These are phyloP conservation scores for Plicaturopsis crispa DNA, from an alignment of 768 basidiomycete genomes.

Conservation along the genomic window DNA sequence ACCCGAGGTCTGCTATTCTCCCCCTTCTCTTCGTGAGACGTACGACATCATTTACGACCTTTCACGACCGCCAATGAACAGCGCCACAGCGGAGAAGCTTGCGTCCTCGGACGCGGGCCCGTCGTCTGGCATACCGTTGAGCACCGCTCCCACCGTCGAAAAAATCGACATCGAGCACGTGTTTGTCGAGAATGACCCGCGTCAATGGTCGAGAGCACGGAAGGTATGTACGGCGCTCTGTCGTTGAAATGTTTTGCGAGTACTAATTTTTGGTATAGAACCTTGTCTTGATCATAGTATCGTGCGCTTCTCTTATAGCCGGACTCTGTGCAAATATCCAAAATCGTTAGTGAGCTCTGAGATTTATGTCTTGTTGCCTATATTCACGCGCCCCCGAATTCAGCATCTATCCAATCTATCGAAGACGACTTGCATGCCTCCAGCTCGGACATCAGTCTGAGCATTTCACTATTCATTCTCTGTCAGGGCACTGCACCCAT, in stretches of 20 bases:
- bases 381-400: constrained; percentile 1
- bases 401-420: constrained; percentile 61
- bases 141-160: too few species aligned
- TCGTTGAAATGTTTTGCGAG: neutral
- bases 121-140: too few species aligned
- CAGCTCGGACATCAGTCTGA: constrained; percentile 54
- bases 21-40: too few species aligned
- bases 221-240: constrained; percentile 33
- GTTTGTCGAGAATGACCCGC: constrained; percentile 53
- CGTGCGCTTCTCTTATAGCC: constrained; percentile 48
- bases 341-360: constrained; percentile 39
- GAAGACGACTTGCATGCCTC: constrained; percentile 53
- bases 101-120: too few species aligned
- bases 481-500: constrained; percentile 64
- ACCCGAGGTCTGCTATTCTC: too few species aligned
- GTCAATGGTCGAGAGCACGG: constrained; percentile 45
- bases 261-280: constrained; percentile 22
- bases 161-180: constrained; percentile 42
- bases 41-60: too few species aligned
- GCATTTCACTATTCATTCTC: constrained; percentile 65
- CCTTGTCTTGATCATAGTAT: constrained; percentile 36
- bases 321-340: constrained; percentile 54
- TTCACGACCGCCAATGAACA: too few species aligned
- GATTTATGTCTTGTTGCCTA: neutral
- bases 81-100: too few species aligned